Percentiles rank a stretch among this genome's conserved stretches.
These are phyloP conservation scores for Trichoderma koningiopsis DNA, from an alignment of 2,329 filamentous ascomycete genomes.

Conservation along the genomic window DNA sequence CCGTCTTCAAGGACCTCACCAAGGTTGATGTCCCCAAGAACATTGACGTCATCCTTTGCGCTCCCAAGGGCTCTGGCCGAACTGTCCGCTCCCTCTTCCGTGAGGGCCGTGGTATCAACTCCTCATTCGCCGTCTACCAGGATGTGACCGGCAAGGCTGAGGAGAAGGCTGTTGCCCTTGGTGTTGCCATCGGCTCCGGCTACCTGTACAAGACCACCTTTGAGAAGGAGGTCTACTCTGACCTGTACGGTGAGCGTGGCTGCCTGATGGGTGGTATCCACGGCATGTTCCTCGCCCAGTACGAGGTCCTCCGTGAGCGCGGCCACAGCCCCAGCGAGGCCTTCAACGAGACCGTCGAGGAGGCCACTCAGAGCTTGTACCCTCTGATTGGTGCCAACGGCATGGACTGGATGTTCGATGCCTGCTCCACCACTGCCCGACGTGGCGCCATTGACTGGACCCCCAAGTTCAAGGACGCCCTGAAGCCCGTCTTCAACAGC, in stretches of 20 bases:
- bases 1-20: slow-evolving; percentile 99
- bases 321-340: slow-evolving; percentile 97
- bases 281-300: slow-evolving; percentile 99
- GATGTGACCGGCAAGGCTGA: slow-evolving; percentile 97
- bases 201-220: slow-evolving; percentile 99
- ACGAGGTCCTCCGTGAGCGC: slow-evolving; percentile 98
- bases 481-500: slow-evolving; percentile 98
- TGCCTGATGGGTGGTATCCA: slow-evolving; percentile 99
- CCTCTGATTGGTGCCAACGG: slow-evolving; percentile 95
- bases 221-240: slow-evolving; percentile 99
- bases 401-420: slow-evolving; percentile 99
- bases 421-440: slow-evolving; percentile 97
- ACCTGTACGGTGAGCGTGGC: slow-evolving; percentile 99
- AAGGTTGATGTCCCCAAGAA: slow-evolving; percentile 95
- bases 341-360: slow-evolving; percentile 99
- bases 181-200: slow-evolving; percentile 93
- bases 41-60: slow-evolving; percentile 98
- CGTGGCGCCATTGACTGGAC: slow-evolving; percentile 99
- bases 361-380: slow-evolving; percentile 97
- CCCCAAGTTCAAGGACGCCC: slow-evolving; percentile 92
- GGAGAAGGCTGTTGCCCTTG: slow-evolving; percentile 96
- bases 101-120: slow-evolving; percentile 99
- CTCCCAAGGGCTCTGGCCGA: slow-evolving; percentile 97
- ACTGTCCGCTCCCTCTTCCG: slow-evolving; percentile 98
- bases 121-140: slow-evolving; percentile 96